Evolutionary conservation across 768 basidiomycete species (phyloP).

Genomic region (Thelephora ganbajun): DNA sequence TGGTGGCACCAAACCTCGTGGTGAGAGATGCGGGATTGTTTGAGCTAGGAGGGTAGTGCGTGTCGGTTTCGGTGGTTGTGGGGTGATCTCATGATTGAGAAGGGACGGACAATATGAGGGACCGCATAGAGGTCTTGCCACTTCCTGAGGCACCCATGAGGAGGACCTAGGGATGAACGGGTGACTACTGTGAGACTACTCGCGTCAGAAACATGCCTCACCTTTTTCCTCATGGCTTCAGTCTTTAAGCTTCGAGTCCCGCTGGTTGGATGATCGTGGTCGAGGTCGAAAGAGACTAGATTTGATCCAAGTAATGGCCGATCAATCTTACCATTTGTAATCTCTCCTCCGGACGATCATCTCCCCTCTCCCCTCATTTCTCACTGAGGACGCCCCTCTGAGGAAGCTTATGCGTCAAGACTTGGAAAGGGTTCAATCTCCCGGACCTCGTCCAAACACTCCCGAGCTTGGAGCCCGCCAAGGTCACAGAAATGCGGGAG

Average conservation of each 20-base stretch:
- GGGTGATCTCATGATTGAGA: background rate
- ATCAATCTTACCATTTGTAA: too few species aligned
- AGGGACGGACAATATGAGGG: constrained; percentile 84
- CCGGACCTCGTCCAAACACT: constrained; percentile 33
- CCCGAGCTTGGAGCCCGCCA: constrained; percentile 49
- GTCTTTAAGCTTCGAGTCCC: too few species aligned
- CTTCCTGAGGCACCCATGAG: constrained; percentile 96
- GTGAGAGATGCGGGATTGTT: constrained; percentile 92
- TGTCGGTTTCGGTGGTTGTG: background rate
- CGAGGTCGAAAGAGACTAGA: too few species aligned
- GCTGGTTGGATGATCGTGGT: too few species aligned
- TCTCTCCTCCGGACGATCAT: too few species aligned
- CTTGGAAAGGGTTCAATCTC: constrained; percentile 19
- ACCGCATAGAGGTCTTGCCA: constrained; percentile 96
- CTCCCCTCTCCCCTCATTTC: background rate
- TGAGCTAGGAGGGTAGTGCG: constrained; percentile 51
- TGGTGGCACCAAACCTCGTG: constrained; percentile 85
- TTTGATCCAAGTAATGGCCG: too few species aligned
- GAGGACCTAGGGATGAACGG: constrained; percentile 48
- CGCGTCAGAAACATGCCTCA: background rate
- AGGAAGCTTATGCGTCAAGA: background rate
- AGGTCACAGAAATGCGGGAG: constrained; percentile 36
- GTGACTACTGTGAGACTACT: background rate
- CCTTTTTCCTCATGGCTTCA: background rate
- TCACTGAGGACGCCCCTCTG: background rate